These are phyloP conservation scores for Moniliella sp. DNA, from an alignment of 1,284 basidiomycete species.

Conservation along the genomic window DNA sequence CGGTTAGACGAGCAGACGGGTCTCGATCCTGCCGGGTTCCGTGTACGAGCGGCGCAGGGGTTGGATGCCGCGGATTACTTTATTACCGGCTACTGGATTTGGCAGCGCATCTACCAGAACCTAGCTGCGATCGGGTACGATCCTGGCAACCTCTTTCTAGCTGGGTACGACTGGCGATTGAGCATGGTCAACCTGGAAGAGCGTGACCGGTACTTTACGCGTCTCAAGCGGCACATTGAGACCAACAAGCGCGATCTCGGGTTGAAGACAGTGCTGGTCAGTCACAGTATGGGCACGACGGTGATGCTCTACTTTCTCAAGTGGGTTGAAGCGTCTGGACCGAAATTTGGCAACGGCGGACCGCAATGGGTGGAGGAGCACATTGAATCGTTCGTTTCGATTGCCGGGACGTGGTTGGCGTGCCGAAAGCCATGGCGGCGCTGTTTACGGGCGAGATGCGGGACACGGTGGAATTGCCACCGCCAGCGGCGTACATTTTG, in stretches of 20 bases:
- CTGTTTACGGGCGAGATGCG: constrained; percentile 77
- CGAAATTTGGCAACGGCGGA: constrained; percentile 58
- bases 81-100: constrained; percentile 71
- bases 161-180: constrained; percentile 41
- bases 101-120: constrained; percentile 80
- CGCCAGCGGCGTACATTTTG: constrained; percentile 52
- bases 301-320: constrained; percentile 40
- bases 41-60: constrained; percentile 71
- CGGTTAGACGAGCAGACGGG: constrained; percentile 72
- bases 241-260: constrained; percentile 50
- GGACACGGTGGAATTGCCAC: constrained; percentile 72
- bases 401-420: constrained; percentile 65
- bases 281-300: constrained; percentile 43
- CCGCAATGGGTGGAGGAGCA: constrained; percentile 70
- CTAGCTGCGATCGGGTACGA: constrained; percentile 42
- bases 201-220: constrained; percentile 76
- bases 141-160: constrained; percentile 24
- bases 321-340: constrained; percentile 71
- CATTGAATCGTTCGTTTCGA: constrained; percentile 38
- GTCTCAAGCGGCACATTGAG: constrained; percentile 65
- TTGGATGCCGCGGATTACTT: constrained; percentile 58
- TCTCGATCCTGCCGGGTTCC: constrained; percentile 67
- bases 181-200: constrained; percentile 75
- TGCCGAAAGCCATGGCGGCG: constrained; percentile 77
- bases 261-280: constrained; percentile 64